Base-by-base conservation (phyloP, 2,329 filamentous ascomycete genomes). In the Penicillium nordicum region DNA sequence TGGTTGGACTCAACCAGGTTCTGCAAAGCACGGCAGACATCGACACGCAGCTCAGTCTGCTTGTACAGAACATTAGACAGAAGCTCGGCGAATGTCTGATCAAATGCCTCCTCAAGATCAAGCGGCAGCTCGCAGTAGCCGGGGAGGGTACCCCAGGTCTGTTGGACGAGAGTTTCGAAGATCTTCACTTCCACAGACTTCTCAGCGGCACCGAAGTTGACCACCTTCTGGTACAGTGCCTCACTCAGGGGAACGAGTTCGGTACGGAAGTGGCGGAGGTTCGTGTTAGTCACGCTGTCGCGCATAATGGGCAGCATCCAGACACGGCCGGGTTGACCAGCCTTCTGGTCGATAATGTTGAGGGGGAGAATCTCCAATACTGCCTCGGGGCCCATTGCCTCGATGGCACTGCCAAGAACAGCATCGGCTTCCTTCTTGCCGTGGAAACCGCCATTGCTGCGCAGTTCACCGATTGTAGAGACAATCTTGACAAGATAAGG, bases 121-220 rank as follows among this genome's bases (percentile, higher is more conserved):
- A 96, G 76, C 1, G 94, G 93, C 52, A 97, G 79, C 71, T 97
- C 91, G 72, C 94, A 97, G 77, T 97, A 99, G 1, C 94, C 94
- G 0, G 94, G 93, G 16, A 99, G 82, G 50, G 89, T 88, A 0
- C 90, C 91, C 94, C 94, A 99, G 41, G 93, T 92, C 71, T 99
- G 94, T 64, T 95, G 89, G 9, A 99, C 90, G 5, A 99, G 80
- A 0, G 94, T 97, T 76, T 99, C 93, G 71, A 94, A 99, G 57
- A 99, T 95, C 80, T 99, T 99, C 70, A 94, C 84, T 72, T 97
- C 92, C 83, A 96, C 92, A 0, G 91, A 94, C 80, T 96, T 97
- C 69, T 93, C 89, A 14, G 85, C 86, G 23, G 84, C 79, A 14
- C 89, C 90, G 66, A 95, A 89, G 59, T 96, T 88, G 45, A 96